Evolutionary conservation across 2,329 filamentous ascomycete species (phyloP).

Genomic region (Thelonectria discophora): DNA sequence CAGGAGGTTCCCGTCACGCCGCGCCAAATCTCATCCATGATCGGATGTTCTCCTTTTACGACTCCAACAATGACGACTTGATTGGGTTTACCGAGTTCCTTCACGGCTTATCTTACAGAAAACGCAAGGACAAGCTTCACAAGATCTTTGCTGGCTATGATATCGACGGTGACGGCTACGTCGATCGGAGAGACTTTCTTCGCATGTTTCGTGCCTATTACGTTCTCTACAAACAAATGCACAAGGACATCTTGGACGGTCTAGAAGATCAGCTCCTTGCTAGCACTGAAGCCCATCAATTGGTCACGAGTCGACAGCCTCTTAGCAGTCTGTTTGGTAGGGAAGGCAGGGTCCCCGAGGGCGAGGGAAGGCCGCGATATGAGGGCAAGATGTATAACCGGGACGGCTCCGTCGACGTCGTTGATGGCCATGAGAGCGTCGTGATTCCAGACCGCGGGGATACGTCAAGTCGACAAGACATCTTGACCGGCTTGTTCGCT

Average conservation of each 20-base stretch:
- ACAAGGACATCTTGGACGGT: constrained; percentile 81
- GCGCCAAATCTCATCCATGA: constrained; percentile 92
- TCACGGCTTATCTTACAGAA: constrained; percentile 77
- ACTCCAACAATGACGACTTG: constrained; percentile 85
- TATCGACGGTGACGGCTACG: constrained; percentile 85
- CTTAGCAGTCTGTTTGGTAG: constrained; percentile 79
- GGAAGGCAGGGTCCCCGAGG: constrained; percentile 72
- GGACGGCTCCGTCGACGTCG: constrained; percentile 71
- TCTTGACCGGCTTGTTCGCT: constrained; percentile 65
- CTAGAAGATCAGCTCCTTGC: constrained; percentile 81
- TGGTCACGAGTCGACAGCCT: constrained; percentile 78
- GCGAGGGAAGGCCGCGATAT: constrained; percentile 64
- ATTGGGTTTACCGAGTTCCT: constrained; percentile 95
- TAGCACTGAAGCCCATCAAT: constrained; percentile 77
- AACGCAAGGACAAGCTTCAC: constrained; percentile 72
- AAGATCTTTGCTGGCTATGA: constrained; percentile 91
- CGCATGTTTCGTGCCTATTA: constrained; percentile 94
- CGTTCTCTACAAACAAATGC: constrained; percentile 87
- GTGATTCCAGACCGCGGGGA: constrained; percentile 69
- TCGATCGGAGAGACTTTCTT: constrained; percentile 86
- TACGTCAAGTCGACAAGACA: constrained; percentile 66
- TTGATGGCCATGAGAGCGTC: constrained; percentile 64
- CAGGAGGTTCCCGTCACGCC: constrained; percentile 79
- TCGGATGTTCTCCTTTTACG: constrained; percentile 96
- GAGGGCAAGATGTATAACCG: constrained; percentile 72